phyloP scores from a whole-genome alignment of 2,329 filamentous ascomycete species.

The Nothophoma quercina region DNA sequence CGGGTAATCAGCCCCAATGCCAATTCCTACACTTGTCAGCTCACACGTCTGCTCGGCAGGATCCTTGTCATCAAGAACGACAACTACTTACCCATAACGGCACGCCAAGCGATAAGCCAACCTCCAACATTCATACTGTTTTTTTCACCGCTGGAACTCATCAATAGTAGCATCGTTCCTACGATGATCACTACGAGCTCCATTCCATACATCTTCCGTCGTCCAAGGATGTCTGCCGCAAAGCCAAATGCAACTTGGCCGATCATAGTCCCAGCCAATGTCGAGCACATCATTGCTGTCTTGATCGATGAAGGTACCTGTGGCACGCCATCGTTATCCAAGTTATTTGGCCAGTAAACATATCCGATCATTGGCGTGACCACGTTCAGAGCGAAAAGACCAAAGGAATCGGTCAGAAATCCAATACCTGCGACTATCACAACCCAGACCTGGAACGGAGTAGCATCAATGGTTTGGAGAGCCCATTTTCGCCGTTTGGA shows the following conservation, averaged over 20 bases:
- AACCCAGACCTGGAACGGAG: constrained; percentile 46
- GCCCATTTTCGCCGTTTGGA: constrained; percentile 42
- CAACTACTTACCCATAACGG: constrained; percentile 45
- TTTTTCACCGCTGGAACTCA: constrained; percentile 46
- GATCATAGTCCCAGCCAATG: constrained; percentile 50
- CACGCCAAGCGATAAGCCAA: constrained; percentile 52
- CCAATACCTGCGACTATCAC: constrained; percentile 51
- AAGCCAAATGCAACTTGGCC: constrained; percentile 51
- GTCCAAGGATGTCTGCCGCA: constrained; percentile 48
- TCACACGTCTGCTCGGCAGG: too few species aligned
- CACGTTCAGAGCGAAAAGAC: constrained; percentile 51
- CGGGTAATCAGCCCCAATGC: constrained; percentile 50
- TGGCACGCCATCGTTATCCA: constrained; percentile 29
- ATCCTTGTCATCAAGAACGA: not conserved
- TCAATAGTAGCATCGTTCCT: constrained; percentile 49
- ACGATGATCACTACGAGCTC: constrained; percentile 53
- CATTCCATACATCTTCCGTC: constrained; percentile 51
- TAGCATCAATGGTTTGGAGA: constrained; percentile 44
- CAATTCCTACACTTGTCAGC: constrained; percentile 29
- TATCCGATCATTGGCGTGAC: constrained; percentile 51
- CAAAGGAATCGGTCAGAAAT: constrained; percentile 52
- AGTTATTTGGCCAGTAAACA: constrained; percentile 46
- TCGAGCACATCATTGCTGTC: constrained; percentile 50
- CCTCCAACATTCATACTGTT: constrained; percentile 49
- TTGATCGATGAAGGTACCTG: constrained; percentile 39